phyloP scores from a whole-genome alignment of 2,329 filamentous ascomycete species.

The Pseudocercospora cruenta region DNA sequence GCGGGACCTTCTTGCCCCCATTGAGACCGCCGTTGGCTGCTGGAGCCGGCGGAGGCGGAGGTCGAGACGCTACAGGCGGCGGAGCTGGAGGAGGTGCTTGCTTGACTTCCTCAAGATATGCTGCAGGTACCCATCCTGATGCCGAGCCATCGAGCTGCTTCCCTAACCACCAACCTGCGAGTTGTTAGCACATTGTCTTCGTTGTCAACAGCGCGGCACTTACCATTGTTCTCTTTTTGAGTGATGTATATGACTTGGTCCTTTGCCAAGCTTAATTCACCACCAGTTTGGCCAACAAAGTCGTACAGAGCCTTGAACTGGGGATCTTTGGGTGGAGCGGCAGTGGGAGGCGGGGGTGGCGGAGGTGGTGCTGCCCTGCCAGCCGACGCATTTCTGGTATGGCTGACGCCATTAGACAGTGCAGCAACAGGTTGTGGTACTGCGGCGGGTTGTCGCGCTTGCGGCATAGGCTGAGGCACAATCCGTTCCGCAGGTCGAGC shows the following conservation, averaged over 20 bases:
- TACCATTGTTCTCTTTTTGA: slow-evolving; percentile 95
- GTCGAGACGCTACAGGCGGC: slow-evolving; percentile 54
- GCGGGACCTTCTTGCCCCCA: slow-evolving; percentile 64
- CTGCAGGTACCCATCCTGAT: slow-evolving; percentile 93
- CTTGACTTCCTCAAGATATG: slow-evolving; percentile 86
- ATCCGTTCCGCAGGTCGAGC: slow-evolving; percentile 32
- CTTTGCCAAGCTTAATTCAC: slow-evolving; percentile 78
- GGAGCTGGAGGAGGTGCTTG: slow-evolving; percentile 52
- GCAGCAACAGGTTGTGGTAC: slow-evolving; percentile 51
- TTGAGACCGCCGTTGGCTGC: slow-evolving; percentile 40
- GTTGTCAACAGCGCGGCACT: slow-evolving; percentile 38
- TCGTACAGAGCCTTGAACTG: slow-evolving; percentile 92
- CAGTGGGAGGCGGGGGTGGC: slow-evolving; percentile 68
- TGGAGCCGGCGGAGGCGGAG: slow-evolving; percentile 66
- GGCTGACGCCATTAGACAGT: slow-evolving; percentile 50
- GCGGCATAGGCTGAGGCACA: slow-evolving; percentile 30
- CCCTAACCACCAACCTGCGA: slow-evolving; percentile 90
- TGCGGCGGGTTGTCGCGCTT: slow-evolving; percentile 35
- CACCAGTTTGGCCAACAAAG: slow-evolving; percentile 80
- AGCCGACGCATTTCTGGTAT: slow-evolving; percentile 46
- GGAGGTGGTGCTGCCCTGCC: slow-evolving; percentile 52
- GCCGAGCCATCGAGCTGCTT: slow-evolving; percentile 68
- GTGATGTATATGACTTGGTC: slow-evolving; percentile 85
- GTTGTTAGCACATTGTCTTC: slow-evolving; percentile 28
- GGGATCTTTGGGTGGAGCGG: slow-evolving; percentile 66